Conservation (phyloP, 331 rosid species). For the Cydonia oblonga region DNA sequence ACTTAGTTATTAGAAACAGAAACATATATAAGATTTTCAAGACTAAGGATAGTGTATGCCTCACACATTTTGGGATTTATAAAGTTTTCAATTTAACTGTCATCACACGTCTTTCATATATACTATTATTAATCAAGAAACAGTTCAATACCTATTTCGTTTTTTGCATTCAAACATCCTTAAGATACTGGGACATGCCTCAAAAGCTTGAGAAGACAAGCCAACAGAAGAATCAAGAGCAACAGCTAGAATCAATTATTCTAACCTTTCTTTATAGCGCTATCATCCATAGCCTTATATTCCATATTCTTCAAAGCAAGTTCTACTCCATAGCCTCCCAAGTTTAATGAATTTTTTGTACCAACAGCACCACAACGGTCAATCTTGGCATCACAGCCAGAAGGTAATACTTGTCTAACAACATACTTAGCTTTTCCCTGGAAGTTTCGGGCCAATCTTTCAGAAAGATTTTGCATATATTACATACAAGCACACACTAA, state of each 20-base stretch:
- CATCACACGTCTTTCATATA: not conserved
- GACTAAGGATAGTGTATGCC: not conserved
- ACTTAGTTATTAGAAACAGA: not conserved
- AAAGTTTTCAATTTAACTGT: not conserved
- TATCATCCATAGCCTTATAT: conserved; percentile 92
- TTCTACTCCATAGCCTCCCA: conserved; percentile 98
- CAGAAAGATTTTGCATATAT: conserved; percentile 4
- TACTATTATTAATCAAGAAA: not conserved
- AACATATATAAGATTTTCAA: not conserved
- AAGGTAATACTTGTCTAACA: conserved; percentile 63
- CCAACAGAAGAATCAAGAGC: not conserved
- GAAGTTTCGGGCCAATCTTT: conserved; percentile 14
- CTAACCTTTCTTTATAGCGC: conserved; percentile 77
- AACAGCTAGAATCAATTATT: conserved; percentile 7
- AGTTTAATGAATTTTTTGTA: conserved; percentile 55
- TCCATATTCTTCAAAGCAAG: conserved; percentile 98
- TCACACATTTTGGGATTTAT: not conserved
- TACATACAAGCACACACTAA: not conserved
- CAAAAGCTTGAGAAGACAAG: not conserved
- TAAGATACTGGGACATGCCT: not conserved
- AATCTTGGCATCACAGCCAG: conserved; percentile 59
- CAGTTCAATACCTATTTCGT: not conserved
- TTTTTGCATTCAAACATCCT: not conserved
- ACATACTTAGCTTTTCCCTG: conserved; percentile 84
- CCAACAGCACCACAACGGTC: conserved; percentile 83